Base-by-base conservation (phyloP, 2,329 filamentous ascomycete species). In the Xylaria arbuscula region DNA sequence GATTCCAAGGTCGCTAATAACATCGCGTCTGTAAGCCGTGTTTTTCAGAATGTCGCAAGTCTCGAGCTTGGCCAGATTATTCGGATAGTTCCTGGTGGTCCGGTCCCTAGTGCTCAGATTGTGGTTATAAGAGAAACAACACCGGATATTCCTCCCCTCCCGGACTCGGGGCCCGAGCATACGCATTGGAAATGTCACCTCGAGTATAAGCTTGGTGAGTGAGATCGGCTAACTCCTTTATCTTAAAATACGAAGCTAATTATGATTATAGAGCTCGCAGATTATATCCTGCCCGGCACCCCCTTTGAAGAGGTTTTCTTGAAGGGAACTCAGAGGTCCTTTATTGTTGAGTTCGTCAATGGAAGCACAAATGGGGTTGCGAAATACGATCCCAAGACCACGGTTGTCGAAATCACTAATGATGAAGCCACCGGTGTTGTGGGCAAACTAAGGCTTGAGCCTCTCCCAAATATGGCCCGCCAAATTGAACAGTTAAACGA, bases 1-100 rank as follows among this genome's bases (percentile, higher is more conserved):
- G 82, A 84, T 1, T 84, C 85, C 53, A 86, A 90, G 77, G 67
- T 93, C 72, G 87, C 89, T 75, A 88, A 88, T 72, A 87, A 90
- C 70, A 85, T 93, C 65, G 83, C 92, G 58, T 86, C 94, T 83
- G 88, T 93, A 82, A 90, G 92, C 24, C 90, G 92, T 70, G 84
- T 88, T 6, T 88, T 97, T 62, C 90, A 92, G 70, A 90, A 92
- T 42, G 86, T 88, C 7, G 92, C 92, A 72, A 88, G 88, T 0
- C 87, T 97, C 73, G 90, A 91, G 69, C 83, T 96, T 3, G 89
- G 89, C 17, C 92, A 94, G 57, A 86, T 89, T 59, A 81, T 87
- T 40, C 80, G 80, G 40, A 83, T 97, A 56, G 84, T 85, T 8
- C 86, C 94, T 28, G 82, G 85, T 10, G 84, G 84, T 8, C 73